Evolutionary conservation across 352 stramenopile genomes (phyloP).

Genomic region (Phytophthora cactorum): DNA sequence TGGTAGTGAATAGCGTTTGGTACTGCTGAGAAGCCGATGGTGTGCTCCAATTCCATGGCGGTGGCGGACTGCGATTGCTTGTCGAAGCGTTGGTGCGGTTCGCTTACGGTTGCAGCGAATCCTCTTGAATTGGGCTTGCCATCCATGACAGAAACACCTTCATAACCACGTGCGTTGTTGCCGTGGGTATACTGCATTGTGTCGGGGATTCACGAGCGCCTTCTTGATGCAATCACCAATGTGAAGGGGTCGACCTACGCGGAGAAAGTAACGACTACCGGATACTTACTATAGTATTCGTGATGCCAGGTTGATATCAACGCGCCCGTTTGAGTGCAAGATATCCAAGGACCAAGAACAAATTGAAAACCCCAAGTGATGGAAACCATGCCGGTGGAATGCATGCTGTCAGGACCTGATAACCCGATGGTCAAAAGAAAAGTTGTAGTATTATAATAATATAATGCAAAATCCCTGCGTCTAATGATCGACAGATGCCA

Average conservation of each 20-base stretch:
- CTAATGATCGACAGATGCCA: no score
- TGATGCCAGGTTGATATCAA: no score
- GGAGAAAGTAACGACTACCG: conserved; percentile 1
- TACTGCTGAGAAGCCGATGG: conserved; percentile 90
- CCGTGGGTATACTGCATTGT: conserved; percentile 40
- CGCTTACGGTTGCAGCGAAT: conserved; percentile 1
- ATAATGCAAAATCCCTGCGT: no score
- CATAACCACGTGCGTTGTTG: conserved; percentile 30
- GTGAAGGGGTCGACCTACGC: not conserved
- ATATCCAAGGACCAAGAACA: no score
- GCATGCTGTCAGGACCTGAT: no score
- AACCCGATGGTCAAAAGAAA: no score
- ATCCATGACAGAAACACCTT: conserved; percentile 18
- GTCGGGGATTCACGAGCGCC: not conserved
- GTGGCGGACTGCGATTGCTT: conserved; percentile 16
- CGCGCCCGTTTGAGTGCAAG: no score
- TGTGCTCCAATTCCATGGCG: conserved; percentile 91
- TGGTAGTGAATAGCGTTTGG: conserved; percentile 89
- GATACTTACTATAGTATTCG: no score
- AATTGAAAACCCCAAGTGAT: no score
- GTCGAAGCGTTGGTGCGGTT: conserved; percentile 8
- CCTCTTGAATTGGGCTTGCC: conserved; percentile 17
- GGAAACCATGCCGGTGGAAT: no score
- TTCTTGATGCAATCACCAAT: conserved; percentile 12
- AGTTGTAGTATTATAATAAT: no score